Percentiles rank a stretch among this genome's conserved stretches.
phyloP scores from a whole-genome alignment of 257 asterid genomes.

The Solanum habrochaites region DNA sequence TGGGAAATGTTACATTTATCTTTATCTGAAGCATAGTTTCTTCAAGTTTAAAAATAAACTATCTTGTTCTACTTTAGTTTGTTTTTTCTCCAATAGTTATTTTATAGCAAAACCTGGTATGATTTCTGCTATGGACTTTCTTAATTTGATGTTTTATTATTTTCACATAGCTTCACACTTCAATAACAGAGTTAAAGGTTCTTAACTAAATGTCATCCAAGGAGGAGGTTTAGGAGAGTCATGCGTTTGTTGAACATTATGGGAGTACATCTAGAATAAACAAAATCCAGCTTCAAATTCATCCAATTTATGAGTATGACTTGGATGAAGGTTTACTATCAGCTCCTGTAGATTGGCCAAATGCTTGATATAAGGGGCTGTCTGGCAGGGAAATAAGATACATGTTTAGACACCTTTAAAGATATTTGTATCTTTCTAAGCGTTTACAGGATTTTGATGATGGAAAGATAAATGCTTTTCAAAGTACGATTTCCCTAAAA shows the following conservation, averaged over 20 bases:
- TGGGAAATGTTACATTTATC: not conserved
- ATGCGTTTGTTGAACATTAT: not conserved
- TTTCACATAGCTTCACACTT: not conserved
- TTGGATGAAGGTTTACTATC: slow-evolving; percentile 73
- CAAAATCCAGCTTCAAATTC: not conserved
- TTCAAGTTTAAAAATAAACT: not conserved
- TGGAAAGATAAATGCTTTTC: slow-evolving; percentile 18
- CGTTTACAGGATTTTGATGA: slow-evolving; percentile 1
- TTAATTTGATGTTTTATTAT: not conserved
- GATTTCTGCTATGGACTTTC: not conserved
- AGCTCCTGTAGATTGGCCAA: slow-evolving; percentile 78
- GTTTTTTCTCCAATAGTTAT: not conserved
- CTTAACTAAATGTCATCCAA: not conserved
- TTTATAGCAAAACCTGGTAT: not conserved
- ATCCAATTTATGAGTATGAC: slow-evolving; percentile 16
- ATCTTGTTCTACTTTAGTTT: not conserved
- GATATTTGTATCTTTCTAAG: slow-evolving; percentile 49
- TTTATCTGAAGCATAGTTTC: not conserved
- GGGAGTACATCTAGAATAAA: not conserved
- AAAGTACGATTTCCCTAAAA: slow-evolving; percentile 48
- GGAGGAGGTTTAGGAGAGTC: slow-evolving; percentile 41
- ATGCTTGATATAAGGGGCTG: slow-evolving; percentile 69
- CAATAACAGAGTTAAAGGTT: not conserved
- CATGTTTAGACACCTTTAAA: slow-evolving; percentile 28
- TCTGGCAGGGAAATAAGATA: slow-evolving; percentile 51